These are phyloP conservation scores for Myriangium duriaei DNA, from an alignment of 2,329 filamentous ascomycete genomes.

Conservation along the genomic window DNA sequence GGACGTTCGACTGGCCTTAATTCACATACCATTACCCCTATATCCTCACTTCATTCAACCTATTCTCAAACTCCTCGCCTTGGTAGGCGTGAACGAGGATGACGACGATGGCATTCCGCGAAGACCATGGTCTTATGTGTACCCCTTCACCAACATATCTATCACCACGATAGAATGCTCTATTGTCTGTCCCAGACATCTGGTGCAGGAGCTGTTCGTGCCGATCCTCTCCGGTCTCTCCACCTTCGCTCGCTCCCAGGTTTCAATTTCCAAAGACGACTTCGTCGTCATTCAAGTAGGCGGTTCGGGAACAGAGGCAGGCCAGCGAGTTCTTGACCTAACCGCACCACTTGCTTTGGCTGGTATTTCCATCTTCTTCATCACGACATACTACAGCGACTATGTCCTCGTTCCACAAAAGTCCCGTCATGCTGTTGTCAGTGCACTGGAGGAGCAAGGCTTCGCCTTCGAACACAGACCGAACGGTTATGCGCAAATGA, in stretches of 20 bases:
- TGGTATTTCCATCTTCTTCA: constrained; percentile 95
- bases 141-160: constrained; percentile 85
- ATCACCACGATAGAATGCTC: constrained; percentile 89
- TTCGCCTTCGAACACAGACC: constrained; percentile 68
- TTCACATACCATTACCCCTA: constrained; percentile 75
- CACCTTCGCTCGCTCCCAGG: constrained; percentile 26
- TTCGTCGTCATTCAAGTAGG: constrained; percentile 85
- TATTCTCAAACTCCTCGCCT: constrained; percentile 70
- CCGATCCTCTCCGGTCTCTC: constrained; percentile 56
- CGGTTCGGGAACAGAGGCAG: constrained; percentile 79
- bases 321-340: constrained; percentile 79
- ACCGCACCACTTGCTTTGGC: constrained; percentile 84
- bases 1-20: constrained; percentile 77
- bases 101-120: constrained; percentile 24
- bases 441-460: constrained; percentile 63
- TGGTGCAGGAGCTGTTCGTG: constrained; percentile 62
- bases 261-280: constrained; percentile 68
- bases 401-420: constrained; percentile 82
- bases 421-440: constrained; percentile 60
- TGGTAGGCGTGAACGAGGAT: constrained; percentile 23
- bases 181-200: constrained; percentile 68
- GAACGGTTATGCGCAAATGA: constrained; percentile 31
- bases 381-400: constrained; percentile 95
- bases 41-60: constrained; percentile 71
- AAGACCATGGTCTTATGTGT: constrained; percentile 38